Percentiles rank a stretch among this genome's conserved stretches.
Evolutionary conservation across 129 eudicot genomes (phyloP).

Genomic region (Chrysanthemum seticuspe): DNA sequence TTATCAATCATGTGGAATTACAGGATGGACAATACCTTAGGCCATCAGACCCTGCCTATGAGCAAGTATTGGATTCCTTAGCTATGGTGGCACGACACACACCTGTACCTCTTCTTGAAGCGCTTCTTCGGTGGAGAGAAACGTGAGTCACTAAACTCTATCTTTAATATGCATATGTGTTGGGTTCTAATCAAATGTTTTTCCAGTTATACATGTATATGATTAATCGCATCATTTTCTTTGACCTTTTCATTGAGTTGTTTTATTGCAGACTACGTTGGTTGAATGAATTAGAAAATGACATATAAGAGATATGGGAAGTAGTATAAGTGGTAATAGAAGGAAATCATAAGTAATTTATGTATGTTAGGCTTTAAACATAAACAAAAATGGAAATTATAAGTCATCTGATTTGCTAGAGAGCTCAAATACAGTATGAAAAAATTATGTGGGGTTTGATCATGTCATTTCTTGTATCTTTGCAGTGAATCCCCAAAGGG

Average conservation of each 20-base stretch:
- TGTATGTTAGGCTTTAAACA: neutral
- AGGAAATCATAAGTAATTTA: neutral
- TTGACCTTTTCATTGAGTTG: neutral
- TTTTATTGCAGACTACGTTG: neutral
- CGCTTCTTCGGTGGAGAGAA: conserved; percentile 97
- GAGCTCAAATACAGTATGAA: conserved; percentile 13
- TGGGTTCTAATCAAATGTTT: neutral
- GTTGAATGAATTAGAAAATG: conserved; percentile 1
- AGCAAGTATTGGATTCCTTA: conserved; percentile 94
- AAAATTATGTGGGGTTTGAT: conserved; percentile 23
- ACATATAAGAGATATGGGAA: neutral
- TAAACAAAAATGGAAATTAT: neutral
- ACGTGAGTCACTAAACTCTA: conserved; percentile 45
- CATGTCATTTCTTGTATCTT: conserved; percentile 25
- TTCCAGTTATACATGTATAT: conserved; percentile 1
- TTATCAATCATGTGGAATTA: conserved; percentile 15
- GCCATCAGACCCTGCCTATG: conserved; percentile 98
- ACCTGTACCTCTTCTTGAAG: conserved; percentile 95
- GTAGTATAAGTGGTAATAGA: conserved; percentile 5
- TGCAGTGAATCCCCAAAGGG: conserved; percentile 99
- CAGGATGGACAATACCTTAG: conserved; percentile 99
- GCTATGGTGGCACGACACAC: conserved; percentile 99
- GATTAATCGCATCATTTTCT: conserved; percentile 3
- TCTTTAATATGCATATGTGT: neutral
- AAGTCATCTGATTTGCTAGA: conserved; percentile 7